Conservation (phyloP, 495 filamentous ascomycete species). For the Penicillium malachiteum region DNA sequence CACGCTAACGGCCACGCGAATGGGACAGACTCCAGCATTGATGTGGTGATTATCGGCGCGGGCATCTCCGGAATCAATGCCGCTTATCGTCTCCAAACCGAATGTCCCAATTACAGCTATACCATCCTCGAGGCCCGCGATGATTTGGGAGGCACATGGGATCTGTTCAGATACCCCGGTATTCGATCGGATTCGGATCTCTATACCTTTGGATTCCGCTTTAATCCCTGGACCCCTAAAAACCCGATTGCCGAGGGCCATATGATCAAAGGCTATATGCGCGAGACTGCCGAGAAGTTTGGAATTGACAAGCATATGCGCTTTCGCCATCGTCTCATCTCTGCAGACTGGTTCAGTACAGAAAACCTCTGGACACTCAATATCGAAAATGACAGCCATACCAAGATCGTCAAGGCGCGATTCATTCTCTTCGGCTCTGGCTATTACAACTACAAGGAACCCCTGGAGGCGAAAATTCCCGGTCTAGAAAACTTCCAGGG, state of each 20-base stretch:
- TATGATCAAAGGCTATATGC: conserved; percentile 61
- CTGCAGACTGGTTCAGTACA: conserved; percentile 59
- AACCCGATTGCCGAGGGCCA: conserved; percentile 61
- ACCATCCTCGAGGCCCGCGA: conserved; percentile 62
- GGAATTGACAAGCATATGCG: conserved; percentile 64
- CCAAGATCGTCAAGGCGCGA: conserved; percentile 46
- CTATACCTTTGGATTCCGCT: conserved; percentile 66
- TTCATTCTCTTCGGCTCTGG: conserved; percentile 65
- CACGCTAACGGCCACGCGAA: conserved; percentile 19
- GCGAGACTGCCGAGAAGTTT: conserved; percentile 54
- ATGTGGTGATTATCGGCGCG: conserved; percentile 70
- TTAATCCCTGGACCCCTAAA: conserved; percentile 61
- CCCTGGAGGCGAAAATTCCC: conserved; percentile 50
- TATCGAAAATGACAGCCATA: conserved; percentile 49
- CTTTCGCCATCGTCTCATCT: conserved; percentile 55
- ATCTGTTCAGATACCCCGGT: conserved; percentile 70
- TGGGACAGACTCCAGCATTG: conserved; percentile 32
- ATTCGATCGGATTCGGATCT: conserved; percentile 68
- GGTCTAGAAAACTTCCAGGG: conserved; percentile 42
- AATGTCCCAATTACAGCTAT: conserved; percentile 53
- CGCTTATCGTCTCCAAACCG: conserved; percentile 64
- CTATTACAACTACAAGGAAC: conserved; percentile 63
- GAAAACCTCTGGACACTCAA: conserved; percentile 61
- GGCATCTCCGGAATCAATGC: conserved; percentile 77
- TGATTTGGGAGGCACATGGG: conserved; percentile 68